Evolutionary conservation across 1,284 basidiomycete genomes (phyloP), one percentile per base, ranked within the genome.

Genomic region (Rhodotorula sp.): DNA sequence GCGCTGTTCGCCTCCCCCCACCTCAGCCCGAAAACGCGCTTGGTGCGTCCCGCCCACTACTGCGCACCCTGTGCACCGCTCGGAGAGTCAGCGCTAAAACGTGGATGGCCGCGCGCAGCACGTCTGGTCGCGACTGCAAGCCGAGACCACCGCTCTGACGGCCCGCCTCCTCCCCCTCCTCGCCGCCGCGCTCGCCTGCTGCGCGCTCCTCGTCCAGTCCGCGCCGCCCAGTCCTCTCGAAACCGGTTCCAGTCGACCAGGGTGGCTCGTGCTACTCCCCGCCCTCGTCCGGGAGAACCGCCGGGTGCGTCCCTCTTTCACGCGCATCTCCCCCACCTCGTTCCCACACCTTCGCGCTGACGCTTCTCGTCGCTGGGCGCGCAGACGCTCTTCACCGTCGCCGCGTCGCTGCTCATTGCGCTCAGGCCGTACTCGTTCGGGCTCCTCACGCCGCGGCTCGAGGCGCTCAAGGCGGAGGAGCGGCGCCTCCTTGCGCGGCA

Each of bases 81-180:
- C 56, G 32, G 12, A 17, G 9, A 27, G 37, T 22, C 36, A 22
- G 7, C 29, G 3, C 57, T 17, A 22, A 7, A 25, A 9, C 22
- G 32, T 19, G 17, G 15, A 21, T 29, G 48, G 25, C 29, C 27
- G 10, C n/a, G 7, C 17, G 7, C 69, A 70, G 69, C 59, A 66
- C 56, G 39, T 62, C 34, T 70, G 69, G 69, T 57, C 53, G 12
- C 54, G 64, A 54, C 60, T 65, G 17, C 48, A 70, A n/a, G 32
- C 25, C 37, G 36, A 61, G 4, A 29, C 56, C 8, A 13, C 53
- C 27, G 1, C 15, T 0, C 39, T 53, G 22, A 17, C 50, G 32
- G 4, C 48, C 9, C 22, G 36, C 34, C 39, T 61, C 9, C 6
- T 62, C 4, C 69, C 64, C 7, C 39, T 61, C 60, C 25, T 62